Evolutionary conservation across 495 filamentous ascomycete genomes (phyloP), one percentile per base, ranked within the genome.

Genomic region (Aspergillus ostianus): DNA sequence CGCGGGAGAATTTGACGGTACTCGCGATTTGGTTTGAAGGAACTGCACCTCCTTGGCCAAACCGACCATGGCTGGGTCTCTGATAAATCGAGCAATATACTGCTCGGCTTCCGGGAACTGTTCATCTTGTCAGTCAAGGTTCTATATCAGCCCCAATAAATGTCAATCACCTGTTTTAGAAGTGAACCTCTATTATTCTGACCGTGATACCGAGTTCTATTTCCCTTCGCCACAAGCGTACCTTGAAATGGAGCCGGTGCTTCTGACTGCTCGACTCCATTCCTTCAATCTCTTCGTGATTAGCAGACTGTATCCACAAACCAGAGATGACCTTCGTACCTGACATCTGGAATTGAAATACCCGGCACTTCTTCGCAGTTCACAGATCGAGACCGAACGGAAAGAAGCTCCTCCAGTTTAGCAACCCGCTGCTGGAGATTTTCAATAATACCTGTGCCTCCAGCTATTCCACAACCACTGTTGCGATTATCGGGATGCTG

Each of bases 41-140:
- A 68, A 72, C 20, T 70, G 70, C 17, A 72, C 65, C 44, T 70
- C 70, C 54, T 63, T 66, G 51, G 67, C 67, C 15, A 72, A 49
- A 10, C 58, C 58, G 3, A 67, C 54, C 15, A 72, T 49, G 18
- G 51, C 21, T 0, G 67, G 51, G 26, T 68, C 60, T 13, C 52
- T 57, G 23, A 57, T 54, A 26, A 61, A 72, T 21, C 64, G 60
- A 17, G 61, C 62, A 36, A 72, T 65, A 45, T 70, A 70, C 8
- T 12, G 46, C 50, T 67, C 68, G 18, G 69, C 69, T 18, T 70
- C 65, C 3, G 60, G 26, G 20, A 68, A 70, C 65, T 71, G 19
- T 4, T 46, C 21, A 6, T 36, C 20, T 12, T 47, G 44, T 63
- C 29, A 64, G 55, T 41, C n/a, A 23, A 12, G 18, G 1, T 6